phyloP scores from a whole-genome alignment of 768 basidiomycete genomes.

The Leccinellum rugosiceps region DNA sequence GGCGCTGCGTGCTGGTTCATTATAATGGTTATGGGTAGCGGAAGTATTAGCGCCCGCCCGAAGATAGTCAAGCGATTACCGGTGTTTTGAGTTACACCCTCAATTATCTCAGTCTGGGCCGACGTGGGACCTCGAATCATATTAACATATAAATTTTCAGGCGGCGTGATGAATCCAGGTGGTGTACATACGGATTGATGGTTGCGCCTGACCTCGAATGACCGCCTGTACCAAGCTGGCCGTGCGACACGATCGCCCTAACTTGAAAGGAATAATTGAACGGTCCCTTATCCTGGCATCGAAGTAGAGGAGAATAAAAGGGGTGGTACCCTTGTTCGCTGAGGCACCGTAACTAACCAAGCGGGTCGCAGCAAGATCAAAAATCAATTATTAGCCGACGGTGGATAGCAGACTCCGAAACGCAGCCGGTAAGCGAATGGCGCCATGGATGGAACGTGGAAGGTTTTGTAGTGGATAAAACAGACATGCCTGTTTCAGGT shows the following conservation, averaged over 20 bases:
- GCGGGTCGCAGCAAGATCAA: not conserved
- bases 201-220: not conserved
- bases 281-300: not conserved
- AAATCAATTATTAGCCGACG: not conserved
- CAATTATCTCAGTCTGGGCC: not conserved
- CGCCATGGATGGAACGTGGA: not conserved
- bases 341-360: not conserved
- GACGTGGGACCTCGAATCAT: not conserved
- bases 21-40: constrained; percentile 9
- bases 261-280: not conserved
- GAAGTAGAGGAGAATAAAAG: not conserved
- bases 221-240: not conserved
- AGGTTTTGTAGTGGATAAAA: no score
- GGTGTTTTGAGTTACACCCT: constrained; percentile 8
- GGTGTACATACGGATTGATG: not conserved
- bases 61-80: not conserved
- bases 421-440: not conserved
- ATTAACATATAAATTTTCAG: not conserved
- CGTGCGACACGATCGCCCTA: not conserved
- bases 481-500: constrained; percentile 22
- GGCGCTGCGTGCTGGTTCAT: not conserved
- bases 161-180: not conserved
- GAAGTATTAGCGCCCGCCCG: constrained; percentile 1
- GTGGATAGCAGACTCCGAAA: not conserved
- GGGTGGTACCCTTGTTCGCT: not conserved